Evolutionary conservation across 2,329 filamentous ascomycete genomes (phyloP).

Genomic region (Trichophyton verrucosum): DNA sequence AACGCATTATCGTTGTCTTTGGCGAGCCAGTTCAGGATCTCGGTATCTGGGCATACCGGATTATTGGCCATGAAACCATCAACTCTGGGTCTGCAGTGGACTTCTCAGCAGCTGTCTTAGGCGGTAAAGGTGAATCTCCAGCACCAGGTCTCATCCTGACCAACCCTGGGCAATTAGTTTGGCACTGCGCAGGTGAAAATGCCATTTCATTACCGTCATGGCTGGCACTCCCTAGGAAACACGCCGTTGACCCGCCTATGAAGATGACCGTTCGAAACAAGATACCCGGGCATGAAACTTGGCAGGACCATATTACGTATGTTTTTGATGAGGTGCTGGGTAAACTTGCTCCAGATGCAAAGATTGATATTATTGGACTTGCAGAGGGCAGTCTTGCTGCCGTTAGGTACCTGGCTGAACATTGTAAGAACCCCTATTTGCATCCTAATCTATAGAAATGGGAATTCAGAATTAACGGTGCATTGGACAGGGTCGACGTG

Average conservation of each 20-base stretch:
- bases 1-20: constrained; percentile 60
- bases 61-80: constrained; percentile 53
- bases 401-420: constrained; percentile 45
- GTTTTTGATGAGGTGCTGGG: constrained; percentile 54
- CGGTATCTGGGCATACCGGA: constrained; percentile 60
- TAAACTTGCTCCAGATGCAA: constrained; percentile 39
- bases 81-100: constrained; percentile 57
- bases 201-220: constrained; percentile 50
- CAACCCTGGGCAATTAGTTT: constrained; percentile 66
- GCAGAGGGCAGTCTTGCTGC: constrained; percentile 52
- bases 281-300: constrained; percentile 47
- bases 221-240: constrained; percentile 47
- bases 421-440: constrained; percentile 33
- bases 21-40: constrained; percentile 61
- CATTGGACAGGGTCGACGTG: constrained; percentile 27
- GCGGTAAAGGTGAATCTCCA: constrained; percentile 5
- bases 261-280: constrained; percentile 45
- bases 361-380: constrained; percentile 58
- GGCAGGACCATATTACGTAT: constrained; percentile 50
- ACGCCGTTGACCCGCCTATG: constrained; percentile 47
- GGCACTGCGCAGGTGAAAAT: constrained; percentile 53
- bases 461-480: neutral
- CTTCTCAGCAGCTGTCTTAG: constrained; percentile 40
- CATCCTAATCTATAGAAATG: neutral
- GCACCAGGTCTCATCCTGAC: constrained; percentile 55